Evolutionary conservation across 352 stramenopile species (phyloP), one percentile per base, ranked within the genome.

Genomic region (Blastocystis sp.): DNA sequence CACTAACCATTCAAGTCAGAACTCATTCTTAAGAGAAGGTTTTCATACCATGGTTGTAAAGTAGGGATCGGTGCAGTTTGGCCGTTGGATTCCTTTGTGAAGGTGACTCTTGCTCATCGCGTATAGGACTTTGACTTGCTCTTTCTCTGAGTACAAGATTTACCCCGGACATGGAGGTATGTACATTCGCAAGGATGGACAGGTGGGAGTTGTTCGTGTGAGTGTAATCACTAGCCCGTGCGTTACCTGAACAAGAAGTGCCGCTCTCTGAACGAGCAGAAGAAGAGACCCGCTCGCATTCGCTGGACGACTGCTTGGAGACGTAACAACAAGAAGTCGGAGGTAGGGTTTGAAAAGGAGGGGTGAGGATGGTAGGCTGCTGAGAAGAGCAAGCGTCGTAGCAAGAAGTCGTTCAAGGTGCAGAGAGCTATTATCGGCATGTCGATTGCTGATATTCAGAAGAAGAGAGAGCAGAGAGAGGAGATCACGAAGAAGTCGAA

Each of bases 251-350:
- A 93, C 87, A 90, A 92, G 86, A 99, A 99, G 94, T 95, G 93
- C 89, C 96, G 97, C 91, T 97, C 92, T 87, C 91, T 99, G 64
- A 97, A 97, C 88, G 88, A 97, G 88, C 96, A 99, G 91, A 92
- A 95, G 88, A 99, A 99, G 92, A 99, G 98, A 92, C 93, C 96
- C 51, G 96, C 95, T 71, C 98, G 98, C 91, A 96, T 99, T 86
- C 93, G 97, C 84, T 99, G 96, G 96, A 99, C 96, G 81, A 91
- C 93, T 84, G 87, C 85, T 40, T 89, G 87, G 87, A 84, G 87
- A 73, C 81, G 87, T 40, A 87, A 88, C 24, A 89, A 89, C 87
- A 89, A 89, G 87, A 89, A 89, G 87, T 44, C 63, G 21, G 69
- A 81, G 46, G 69, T 81, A 65, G 34, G 32, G 44, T 42, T 57